phyloP scores from a whole-genome alignment of 768 basidiomycete species.

The Mycena olivaceomarginata region DNA sequence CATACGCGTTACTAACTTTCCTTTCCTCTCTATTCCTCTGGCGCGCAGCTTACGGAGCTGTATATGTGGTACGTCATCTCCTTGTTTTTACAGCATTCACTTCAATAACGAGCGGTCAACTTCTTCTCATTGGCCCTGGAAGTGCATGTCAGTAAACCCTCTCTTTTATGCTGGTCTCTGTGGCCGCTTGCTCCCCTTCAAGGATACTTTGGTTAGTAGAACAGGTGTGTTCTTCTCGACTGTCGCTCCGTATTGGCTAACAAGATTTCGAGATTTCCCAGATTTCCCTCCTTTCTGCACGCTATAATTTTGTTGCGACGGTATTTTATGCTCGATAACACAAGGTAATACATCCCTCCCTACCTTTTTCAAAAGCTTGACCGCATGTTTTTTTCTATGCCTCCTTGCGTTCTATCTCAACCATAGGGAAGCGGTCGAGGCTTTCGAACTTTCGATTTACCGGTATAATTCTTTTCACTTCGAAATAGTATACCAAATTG shows the following conservation, averaged over 20 bases:
- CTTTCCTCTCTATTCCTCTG: too few relatives aligned
- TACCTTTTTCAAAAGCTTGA: not conserved
- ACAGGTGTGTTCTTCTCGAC: not conserved
- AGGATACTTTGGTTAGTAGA: not conserved
- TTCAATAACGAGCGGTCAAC: too few relatives aligned
- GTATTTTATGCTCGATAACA: constrained; percentile 3
- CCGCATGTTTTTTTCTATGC: not conserved
- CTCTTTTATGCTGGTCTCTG: not conserved
- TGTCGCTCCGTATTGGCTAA: not conserved
- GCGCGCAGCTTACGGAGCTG: too few relatives aligned
- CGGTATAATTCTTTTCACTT: not conserved
- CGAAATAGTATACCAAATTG: not conserved
- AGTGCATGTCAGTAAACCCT: not conserved
- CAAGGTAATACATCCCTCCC: constrained; percentile 5
- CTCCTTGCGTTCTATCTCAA: not conserved
- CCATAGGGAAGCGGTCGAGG: not conserved
- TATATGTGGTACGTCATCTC: too few relatives aligned
- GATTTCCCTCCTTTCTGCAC: not conserved
- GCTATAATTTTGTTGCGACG: not conserved
- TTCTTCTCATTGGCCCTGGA: too few relatives aligned
- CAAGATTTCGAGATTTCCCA: not conserved
- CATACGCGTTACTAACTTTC: too few relatives aligned
- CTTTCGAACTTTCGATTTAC: not conserved
- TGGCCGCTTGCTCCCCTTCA: not conserved
- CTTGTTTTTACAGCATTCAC: too few relatives aligned